Percentiles rank a stretch among this genome's conserved stretches.
Conservation (phyloP, 352 stramenopile genomes). For the Phytopythium vexans region DNA sequence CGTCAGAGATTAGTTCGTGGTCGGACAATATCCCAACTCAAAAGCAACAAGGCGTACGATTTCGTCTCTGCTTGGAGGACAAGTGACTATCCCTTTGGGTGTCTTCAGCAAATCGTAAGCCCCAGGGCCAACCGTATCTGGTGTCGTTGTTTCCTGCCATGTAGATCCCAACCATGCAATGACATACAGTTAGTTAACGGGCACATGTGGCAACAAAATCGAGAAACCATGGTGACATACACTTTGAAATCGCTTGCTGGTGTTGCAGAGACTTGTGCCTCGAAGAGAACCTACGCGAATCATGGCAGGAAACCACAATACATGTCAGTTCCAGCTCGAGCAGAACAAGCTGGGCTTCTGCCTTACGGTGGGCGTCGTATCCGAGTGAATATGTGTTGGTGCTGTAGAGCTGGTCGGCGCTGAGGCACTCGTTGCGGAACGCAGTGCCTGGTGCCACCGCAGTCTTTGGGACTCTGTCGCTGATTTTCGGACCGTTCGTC, state of each 20-base stretch:
- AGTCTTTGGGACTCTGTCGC: conserved; percentile 47
- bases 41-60: conserved; percentile 8
- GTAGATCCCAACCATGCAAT: too few species aligned
- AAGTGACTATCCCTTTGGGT: conserved; percentile 16
- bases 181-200: neutral
- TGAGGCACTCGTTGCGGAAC: conserved; percentile 59
- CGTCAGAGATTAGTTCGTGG: too few species aligned
- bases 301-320: neutral
- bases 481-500: conserved; percentile 37
- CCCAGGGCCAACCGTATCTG: conserved; percentile 45
- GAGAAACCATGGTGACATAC: conserved; percentile 8
- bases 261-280: conserved; percentile 64
- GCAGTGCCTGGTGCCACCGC: conserved; percentile 51
- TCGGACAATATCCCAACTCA: too few species aligned
- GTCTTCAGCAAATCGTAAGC: conserved; percentile 47
- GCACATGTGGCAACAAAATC: neutral
- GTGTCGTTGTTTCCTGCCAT: conserved; percentile 41
- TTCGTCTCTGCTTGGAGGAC: conserved; percentile 15
- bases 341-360: neutral
- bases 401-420: conserved; percentile 68
- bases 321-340: neutral
- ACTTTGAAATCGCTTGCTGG: conserved; percentile 50
- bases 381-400: conserved; percentile 48
- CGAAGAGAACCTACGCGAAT: conserved; percentile 44
- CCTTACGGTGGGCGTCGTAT: conserved; percentile 64